Evolutionary conservation across 177 flowering plant species (phyloP).

Genomic region (Telopea speciosissima): DNA sequence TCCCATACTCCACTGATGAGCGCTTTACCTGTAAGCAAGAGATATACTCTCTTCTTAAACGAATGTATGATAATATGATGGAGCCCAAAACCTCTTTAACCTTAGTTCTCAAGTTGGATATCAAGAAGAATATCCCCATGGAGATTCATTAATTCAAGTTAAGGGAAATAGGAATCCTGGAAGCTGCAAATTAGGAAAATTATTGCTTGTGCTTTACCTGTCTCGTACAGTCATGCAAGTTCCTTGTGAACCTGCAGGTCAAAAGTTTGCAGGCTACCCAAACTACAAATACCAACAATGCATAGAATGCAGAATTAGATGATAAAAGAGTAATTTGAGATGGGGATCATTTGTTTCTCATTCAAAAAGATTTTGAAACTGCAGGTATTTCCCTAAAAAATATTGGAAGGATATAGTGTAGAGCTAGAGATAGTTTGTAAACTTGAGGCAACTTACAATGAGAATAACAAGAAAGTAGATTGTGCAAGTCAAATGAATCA

Average conservation of each 20-base stretch:
- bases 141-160: conserved; percentile 14
- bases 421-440: conserved; percentile 14
- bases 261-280: conserved; percentile 63
- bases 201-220: conserved; percentile 17
- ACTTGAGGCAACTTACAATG: conserved; percentile 13
- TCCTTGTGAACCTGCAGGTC: conserved; percentile 56
- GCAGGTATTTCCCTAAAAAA: conserved; percentile 11
- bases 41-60: too few relatives aligned
- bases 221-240: conserved; percentile 13
- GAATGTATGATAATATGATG: too few relatives aligned
- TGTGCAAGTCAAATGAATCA: conserved; percentile 2
- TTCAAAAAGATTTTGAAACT: conserved; percentile 25
- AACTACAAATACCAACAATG: conserved; percentile 48
- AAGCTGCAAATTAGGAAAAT: conserved; percentile 4
- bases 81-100: too few relatives aligned
- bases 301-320: conserved; percentile 82
- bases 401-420: conserved; percentile 13
- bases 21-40: too few relatives aligned
- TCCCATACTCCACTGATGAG: too few relatives aligned
- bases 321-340: conserved; percentile 69
- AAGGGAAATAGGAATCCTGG: conserved; percentile 5
- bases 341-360: conserved; percentile 78
- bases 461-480: background rate
- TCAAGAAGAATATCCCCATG: conserved; percentile 19
- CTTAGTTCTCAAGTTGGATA: conserved; percentile 10